Evolutionary conservation across 768 basidiomycete species (phyloP), one percentile per base, ranked within the genome.

Genomic region (Antrodiella citrinella): DNA sequence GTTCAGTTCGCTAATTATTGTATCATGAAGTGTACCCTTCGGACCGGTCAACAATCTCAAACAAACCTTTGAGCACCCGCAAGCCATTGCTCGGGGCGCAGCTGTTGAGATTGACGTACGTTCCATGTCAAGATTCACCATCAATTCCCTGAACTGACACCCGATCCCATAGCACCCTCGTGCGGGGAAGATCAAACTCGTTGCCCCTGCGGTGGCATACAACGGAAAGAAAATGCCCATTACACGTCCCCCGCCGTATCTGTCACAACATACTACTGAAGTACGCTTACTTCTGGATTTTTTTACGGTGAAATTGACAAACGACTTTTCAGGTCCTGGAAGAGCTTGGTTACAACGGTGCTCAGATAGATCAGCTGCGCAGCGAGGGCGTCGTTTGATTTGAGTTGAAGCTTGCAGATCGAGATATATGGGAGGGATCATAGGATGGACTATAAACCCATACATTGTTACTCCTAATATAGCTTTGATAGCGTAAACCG

Each of bases 11-110:
- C 35, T 38, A 38, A 38, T 10, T 18, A 38, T 13, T 22, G 30
- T 13, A 35, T 48, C 20, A 13, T n/a, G n/a, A 54, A 89, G 86
- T 10, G 81, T 91, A 21, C 89, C 90, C 4, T 84, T 86, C 65
- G 89, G 87, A 24, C 94, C 94, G 15, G 95, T 97, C 70, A 96
- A 96, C 64, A 85, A 90, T 57, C 90, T 97, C 52, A 62, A 75
- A 52, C 82, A 92, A 65, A 92, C 94, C 2, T 97, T 96, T 60
- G 78, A 81, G 26, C 94, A 96, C 66, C 91, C 91, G 4, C 75
- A 91, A 70, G 90, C 89, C 1, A 60, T 82, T 38, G 91, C 92
- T 23, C 76, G 94, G 45, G 70, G 75, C 47, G 77, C 87, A 38
- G 80, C 80, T 0, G 77, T 86, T 22, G 89, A 92, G 58, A 77